Base-by-base conservation (phyloP, 2,329 filamentous ascomycete species). In the Aspergillus uvarum region DNA sequence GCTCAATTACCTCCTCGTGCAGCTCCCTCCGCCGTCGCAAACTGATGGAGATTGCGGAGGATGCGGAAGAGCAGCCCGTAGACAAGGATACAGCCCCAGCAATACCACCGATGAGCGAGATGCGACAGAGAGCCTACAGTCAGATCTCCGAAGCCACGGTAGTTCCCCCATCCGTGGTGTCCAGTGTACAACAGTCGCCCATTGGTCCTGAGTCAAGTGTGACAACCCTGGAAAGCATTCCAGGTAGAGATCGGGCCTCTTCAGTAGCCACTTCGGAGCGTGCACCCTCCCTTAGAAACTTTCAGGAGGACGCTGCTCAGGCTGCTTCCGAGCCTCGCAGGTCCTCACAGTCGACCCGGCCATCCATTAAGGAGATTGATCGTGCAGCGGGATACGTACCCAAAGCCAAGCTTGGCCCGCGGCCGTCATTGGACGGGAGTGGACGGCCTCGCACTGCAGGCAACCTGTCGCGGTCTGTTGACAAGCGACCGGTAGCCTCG, bases 1-100 rank as follows among this genome's bases (percentile, higher is more conserved):
- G 89, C 44, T 96, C 94, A 21, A 91, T 88, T 66, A 92, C 89
- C 26, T 96, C 93, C 11, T 94, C 91, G 4, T 90, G 86, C 52
- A 92, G 90, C 72, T 96, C 92, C 5, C 81, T 92, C 65, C 86
- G 89, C 60, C 84, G 88, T 70, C 86, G 89, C 68, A 88, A 91
- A 66, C 80, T 98, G 68, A 89, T 94, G 79, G 94, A 96, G 78
- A 97, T 98, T 73, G 88, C 89, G n/a, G 95, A 98, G 77, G 91
- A 95, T 78, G 90, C 89, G 56, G 92, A 96, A 71, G 92, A 96
- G 69, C 88, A 87, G 69, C 80, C 85, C 57, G 82, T 87, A 68
- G 87, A 83, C 2, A 76, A 83, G 80, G 83, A 70, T 77, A 84
- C 67, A 42, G 63, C 69, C 6, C 72, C 71, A 60, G 59, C 64